Base-by-base conservation (phyloP, 2,329 filamentous ascomycete species). In the Trichothecium sympodiale region DNA sequence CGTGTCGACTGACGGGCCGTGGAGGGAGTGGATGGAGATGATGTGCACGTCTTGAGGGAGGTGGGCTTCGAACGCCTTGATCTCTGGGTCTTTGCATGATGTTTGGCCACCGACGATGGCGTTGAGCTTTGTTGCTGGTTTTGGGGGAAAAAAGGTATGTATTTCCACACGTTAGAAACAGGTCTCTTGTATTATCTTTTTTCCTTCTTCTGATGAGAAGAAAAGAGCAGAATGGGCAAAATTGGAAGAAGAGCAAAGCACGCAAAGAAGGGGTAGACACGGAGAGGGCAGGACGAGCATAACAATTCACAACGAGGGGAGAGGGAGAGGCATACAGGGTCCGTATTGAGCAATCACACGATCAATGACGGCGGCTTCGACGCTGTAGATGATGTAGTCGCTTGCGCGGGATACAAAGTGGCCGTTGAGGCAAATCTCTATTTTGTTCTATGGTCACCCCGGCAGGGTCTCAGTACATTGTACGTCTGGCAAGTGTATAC, bases 301-400 rank as follows among this genome's bases (percentile, higher is more conserved):
- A 40, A 20, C 12, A 29, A 10, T 34, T 42, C 36, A 44, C 43
- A 29, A 30, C 17, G 25, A 34, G 30, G 43, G 41, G 43, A 16
- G 18, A 15, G 23, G 35, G 25, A 36, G 33, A 38, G 31, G 48
- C 54, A 43, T 86, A 94, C 87, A 95, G 49, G 89, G 89, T 44
- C 88, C 91, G 59, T 86, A 98, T 51, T 81, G 69, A 43, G 80
- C 81, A 51, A 95, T 91, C 49, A 95, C 84, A 46, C 72, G 74
- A 55, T 86, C 83, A 59, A 98, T 94, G 46, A 80, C 75, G 50
- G 87, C 86, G 42, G 91, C 91, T 62, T 96, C 89, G 60, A 98
- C 91, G 61, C 83, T 94, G 72, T 98, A 98, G 56, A 98, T 87
- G 64, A 95, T 94, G 61, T 88, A 96, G 71, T 96, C 89, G 79